These are phyloP conservation scores for Cryptosporidium sp. DNA, from an alignment of 169 alveolate species.

Conservation along the genomic window DNA sequence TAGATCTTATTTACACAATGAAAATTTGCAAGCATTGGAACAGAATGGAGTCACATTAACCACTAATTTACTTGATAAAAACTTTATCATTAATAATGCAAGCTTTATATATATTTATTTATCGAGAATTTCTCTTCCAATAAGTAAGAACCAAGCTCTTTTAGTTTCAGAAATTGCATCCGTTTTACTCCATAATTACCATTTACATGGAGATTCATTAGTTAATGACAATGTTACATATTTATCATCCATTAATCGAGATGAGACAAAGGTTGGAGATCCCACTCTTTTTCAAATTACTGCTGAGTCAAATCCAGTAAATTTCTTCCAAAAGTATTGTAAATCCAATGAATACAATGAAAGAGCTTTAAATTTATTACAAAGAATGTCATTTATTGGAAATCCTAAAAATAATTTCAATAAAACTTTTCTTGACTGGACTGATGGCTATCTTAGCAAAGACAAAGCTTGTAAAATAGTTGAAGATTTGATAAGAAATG, in stretches of 20 bases:
- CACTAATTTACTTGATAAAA: background rate
- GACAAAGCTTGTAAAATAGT: constrained; percentile 27
- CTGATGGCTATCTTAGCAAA: constrained; percentile 1
- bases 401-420: background rate
- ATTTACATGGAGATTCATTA: constrained; percentile 13
- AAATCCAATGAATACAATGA: background rate
- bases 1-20: background rate
- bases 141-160: background rate
- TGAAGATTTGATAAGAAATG: background rate
- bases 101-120: constrained; percentile 15
- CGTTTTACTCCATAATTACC: constrained; percentile 2
- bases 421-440: constrained; percentile 12
- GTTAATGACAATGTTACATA: background rate
- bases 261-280: background rate
- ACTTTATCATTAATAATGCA: constrained; percentile 47
- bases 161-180: constrained; percentile 32
- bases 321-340: background rate
- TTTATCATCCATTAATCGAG: background rate
- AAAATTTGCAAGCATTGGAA: background rate
- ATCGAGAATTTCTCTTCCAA: constrained; percentile 1
- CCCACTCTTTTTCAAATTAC: background rate
- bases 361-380: background rate
- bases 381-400: background rate
- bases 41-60: background rate
- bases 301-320: background rate